phyloP scores from a whole-genome alignment of 805 yeast species.

The Ogataea corticis region DNA sequence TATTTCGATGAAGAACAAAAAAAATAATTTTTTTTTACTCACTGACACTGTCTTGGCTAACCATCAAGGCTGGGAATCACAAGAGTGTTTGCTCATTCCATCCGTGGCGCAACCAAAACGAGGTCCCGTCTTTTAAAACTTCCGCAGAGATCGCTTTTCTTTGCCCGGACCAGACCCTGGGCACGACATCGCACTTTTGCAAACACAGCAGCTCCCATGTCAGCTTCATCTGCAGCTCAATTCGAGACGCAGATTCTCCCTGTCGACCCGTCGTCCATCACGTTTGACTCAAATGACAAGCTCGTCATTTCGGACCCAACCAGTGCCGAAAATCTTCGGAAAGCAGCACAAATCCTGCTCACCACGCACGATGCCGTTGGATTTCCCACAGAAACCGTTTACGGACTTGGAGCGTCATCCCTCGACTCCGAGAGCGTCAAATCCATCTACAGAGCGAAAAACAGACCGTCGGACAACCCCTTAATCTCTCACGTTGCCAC shows the following conservation, averaged over 20 bases:
- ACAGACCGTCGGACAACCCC: slow-evolving; percentile 95
- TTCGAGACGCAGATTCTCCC: slow-evolving; percentile 46
- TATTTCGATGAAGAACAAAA: too few relatives aligned
- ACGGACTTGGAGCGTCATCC: slow-evolving; percentile 92
- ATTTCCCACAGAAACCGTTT: slow-evolving; percentile 96
- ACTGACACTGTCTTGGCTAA: too few relatives aligned
- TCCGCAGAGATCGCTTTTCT: too few relatives aligned
- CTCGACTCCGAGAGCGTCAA: slow-evolving; percentile 68
- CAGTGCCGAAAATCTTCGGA: slow-evolving; percentile 50
- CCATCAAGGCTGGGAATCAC: too few relatives aligned
- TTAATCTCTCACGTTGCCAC: slow-evolving; percentile 88
- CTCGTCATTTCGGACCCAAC: slow-evolving; percentile 46
- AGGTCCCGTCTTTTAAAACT: too few relatives aligned
- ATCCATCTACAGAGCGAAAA: slow-evolving; percentile 83
- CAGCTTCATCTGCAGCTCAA: background rate
- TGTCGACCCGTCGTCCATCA: slow-evolving; percentile 55
- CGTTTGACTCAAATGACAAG: slow-evolving; percentile 43
- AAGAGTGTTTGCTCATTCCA: too few relatives aligned
- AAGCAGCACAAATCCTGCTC: slow-evolving; percentile 60
- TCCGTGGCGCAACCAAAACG: too few relatives aligned
- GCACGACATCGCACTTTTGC: background rate
- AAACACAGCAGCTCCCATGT: background rate
- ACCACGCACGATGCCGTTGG: slow-evolving; percentile 68
- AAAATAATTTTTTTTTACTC: too few relatives aligned
- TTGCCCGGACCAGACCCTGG: too few relatives aligned